Evolutionary conservation across 768 basidiomycete species (phyloP).

Genomic region (Strobilomyces dryophilus): DNA sequence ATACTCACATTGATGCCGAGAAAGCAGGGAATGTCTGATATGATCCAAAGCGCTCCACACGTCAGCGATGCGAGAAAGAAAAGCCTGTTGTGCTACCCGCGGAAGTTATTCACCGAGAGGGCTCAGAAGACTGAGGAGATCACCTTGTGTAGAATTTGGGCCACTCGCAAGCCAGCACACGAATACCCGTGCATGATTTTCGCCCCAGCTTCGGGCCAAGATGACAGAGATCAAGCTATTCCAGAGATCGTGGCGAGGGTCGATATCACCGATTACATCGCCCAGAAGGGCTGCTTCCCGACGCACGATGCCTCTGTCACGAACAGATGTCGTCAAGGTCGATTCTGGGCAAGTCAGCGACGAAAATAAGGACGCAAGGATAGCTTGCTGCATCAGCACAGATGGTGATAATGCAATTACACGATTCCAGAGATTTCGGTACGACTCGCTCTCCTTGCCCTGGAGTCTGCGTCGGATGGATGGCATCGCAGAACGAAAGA

Average conservation of each 20-base stretch:
- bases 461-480: slow-evolving; percentile 42
- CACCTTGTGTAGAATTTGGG: slow-evolving; percentile 29
- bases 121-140: slow-evolving; percentile 16
- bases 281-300: slow-evolving; percentile 52
- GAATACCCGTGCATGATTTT: slow-evolving; percentile 57
- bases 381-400: slow-evolving; percentile 47
- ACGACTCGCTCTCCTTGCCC: slow-evolving; percentile 27
- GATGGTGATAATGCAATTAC: slow-evolving; percentile 48
- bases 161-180: slow-evolving; percentile 65
- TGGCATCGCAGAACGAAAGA: slow-evolving; percentile 53
- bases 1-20: slow-evolving; percentile 69
- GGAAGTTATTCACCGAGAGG: slow-evolving; percentile 5
- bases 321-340: slow-evolving; percentile 27
- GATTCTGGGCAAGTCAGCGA: slow-evolving; percentile 36
- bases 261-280: slow-evolving; percentile 49
- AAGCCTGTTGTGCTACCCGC: slow-evolving; percentile 37
- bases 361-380: slow-evolving; percentile 57
- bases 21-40: slow-evolving; percentile 73
- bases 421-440: slow-evolving; percentile 48
- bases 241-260: slow-evolving; percentile 47
- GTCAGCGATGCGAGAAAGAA: slow-evolving; percentile 50
- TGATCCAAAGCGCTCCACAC: slow-evolving; percentile 77
- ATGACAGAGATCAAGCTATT: slow-evolving; percentile 44
- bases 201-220: slow-evolving; percentile 55
- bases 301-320: slow-evolving; percentile 42